Percentiles rank a stretch among this genome's conserved stretches.
phyloP scores from a whole-genome alignment of 768 basidiomycete species.

The Leucocoprinus sp. region DNA sequence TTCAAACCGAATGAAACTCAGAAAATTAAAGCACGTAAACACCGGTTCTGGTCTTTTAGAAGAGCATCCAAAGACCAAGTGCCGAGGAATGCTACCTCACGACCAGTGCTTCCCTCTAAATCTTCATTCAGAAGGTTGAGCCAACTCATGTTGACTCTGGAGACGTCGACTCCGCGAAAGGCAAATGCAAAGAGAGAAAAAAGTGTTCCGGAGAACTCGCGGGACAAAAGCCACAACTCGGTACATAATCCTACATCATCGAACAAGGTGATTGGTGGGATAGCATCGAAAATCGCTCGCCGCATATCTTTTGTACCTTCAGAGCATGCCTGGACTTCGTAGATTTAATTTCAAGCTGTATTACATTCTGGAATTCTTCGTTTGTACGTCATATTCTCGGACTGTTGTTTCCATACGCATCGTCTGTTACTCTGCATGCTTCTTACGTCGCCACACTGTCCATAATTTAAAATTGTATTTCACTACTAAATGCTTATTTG shows the following conservation, averaged over 20 bases:
- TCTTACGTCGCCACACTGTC: not conserved
- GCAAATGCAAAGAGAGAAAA: not conserved
- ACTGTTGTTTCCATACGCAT: not conserved
- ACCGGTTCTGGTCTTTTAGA: constrained; percentile 2
- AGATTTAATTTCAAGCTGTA: not conserved
- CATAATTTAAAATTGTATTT: constrained; percentile 1
- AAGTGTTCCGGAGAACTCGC: not conserved
- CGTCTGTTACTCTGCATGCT: not conserved
- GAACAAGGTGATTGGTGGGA: not conserved
- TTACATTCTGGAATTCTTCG: not conserved
- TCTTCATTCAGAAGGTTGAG: constrained; percentile 7
- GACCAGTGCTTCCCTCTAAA: not conserved
- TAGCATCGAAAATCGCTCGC: not conserved
- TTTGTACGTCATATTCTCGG: not conserved
- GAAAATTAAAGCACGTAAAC: not conserved
- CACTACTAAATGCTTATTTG: not conserved
- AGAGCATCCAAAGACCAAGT: not conserved
- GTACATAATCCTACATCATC: not conserved
- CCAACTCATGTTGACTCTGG: not conserved
- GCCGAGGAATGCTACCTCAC: not conserved
- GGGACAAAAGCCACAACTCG: not conserved
- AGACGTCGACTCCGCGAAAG: constrained; percentile 1
- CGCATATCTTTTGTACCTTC: constrained; percentile 8
- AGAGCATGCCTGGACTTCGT: too few relatives aligned
- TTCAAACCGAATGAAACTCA: not conserved